These are phyloP conservation scores for Serendipita sp. DNA, from an alignment of 768 basidiomycete species.

Conservation along the genomic window DNA sequence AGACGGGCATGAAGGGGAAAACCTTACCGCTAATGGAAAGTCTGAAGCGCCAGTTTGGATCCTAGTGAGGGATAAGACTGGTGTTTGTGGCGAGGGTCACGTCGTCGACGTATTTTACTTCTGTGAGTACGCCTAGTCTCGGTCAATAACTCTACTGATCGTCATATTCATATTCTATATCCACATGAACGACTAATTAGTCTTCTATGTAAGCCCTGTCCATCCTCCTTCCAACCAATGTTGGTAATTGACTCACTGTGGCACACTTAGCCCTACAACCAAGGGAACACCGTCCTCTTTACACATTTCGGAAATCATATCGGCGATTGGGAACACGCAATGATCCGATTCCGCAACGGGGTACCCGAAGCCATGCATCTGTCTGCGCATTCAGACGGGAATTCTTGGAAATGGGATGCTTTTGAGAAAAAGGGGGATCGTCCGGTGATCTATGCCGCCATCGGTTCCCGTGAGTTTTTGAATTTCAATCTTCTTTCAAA, in stretches of 20 bases:
- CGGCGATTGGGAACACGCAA: conserved; percentile 23
- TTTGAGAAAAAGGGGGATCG: conserved; percentile 14
- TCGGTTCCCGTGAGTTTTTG: conserved; percentile 8
- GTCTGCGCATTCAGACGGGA: conserved; percentile 18
- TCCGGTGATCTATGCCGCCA: conserved; percentile 8
- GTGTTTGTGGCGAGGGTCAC: conserved; percentile 18
- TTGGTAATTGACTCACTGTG: not conserved
- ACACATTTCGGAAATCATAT: conserved; percentile 16
- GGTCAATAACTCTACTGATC: not conserved
- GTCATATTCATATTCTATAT: too few species aligned
- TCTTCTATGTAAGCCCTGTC: not conserved
- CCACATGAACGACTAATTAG: not conserved
- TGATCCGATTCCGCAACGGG: conserved; percentile 21
- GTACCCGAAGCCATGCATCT: conserved; percentile 17
- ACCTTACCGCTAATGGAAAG: conserved; percentile 3
- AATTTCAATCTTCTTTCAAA: too few species aligned
- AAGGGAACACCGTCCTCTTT: conserved; percentile 14
- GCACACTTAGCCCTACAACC: conserved; percentile 19
- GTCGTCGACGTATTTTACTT: conserved; percentile 21
- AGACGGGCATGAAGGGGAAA: too few species aligned
- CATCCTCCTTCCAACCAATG: too few species aligned
- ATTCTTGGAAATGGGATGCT: conserved; percentile 16
- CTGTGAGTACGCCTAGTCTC: conserved; percentile 6
- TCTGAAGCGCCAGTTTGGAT: conserved; percentile 16
- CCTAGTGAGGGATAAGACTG: conserved; percentile 17